Percentiles rank a stretch among this genome's conserved stretches.
These are phyloP conservation scores for Thelephora aurantiotincta DNA, from an alignment of 768 basidiomycete species.

Conservation along the genomic window DNA sequence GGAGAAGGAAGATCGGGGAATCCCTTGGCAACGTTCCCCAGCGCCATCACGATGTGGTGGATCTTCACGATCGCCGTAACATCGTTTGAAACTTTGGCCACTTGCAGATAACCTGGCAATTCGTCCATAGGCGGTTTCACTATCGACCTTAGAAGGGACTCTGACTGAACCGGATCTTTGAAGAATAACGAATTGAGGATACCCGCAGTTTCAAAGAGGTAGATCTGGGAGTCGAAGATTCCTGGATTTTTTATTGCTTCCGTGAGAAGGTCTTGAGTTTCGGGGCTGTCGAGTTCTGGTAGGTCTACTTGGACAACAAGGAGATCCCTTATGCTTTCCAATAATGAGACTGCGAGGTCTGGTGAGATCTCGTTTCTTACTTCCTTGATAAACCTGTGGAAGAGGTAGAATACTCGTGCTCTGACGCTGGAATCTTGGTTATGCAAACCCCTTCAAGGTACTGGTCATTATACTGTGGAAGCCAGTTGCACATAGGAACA, in stretches of 20 bases:
- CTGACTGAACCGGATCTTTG: constrained; percentile 53
- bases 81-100: constrained; percentile 45
- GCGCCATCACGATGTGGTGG: constrained; percentile 88
- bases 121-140: constrained; percentile 74
- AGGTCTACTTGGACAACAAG: constrained; percentile 62
- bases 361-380: constrained; percentile 61
- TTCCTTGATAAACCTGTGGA: constrained; percentile 84
- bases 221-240: constrained; percentile 80
- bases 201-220: constrained; percentile 88
- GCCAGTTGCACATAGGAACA: background rate
- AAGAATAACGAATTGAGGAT: constrained; percentile 67
- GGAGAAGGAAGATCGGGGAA: constrained; percentile 83
- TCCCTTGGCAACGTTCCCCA: constrained; percentile 91
- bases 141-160: constrained; percentile 55
- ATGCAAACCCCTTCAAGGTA: constrained; percentile 62
- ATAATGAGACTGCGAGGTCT: constrained; percentile 54
- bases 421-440: constrained; percentile 55
- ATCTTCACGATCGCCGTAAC: constrained; percentile 71
- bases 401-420: constrained; percentile 80
- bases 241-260: constrained; percentile 67
- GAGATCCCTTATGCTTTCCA: constrained; percentile 65
- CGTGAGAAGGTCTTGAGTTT: constrained; percentile 53
- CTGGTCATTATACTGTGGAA: constrained; percentile 1
- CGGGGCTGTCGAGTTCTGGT: constrained; percentile 60
- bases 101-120: constrained; percentile 41